Base-by-base conservation (phyloP, 2,329 filamentous ascomycete genomes). In the Calycina herbarum region DNA sequence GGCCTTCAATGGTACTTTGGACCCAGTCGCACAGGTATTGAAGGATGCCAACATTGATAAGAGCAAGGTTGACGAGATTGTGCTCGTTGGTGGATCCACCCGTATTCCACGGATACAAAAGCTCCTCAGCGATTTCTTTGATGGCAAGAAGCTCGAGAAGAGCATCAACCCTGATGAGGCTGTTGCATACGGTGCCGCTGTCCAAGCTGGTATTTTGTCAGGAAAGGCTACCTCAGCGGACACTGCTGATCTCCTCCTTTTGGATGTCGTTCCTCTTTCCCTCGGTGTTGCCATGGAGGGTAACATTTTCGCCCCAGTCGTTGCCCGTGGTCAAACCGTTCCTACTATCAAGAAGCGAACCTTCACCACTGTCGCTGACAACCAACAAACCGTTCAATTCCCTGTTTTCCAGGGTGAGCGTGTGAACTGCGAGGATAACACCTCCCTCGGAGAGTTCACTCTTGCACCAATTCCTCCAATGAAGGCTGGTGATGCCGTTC, bases 61-160 rank as follows among this genome's bases (percentile, higher is more conserved):
- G 91, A 86, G 81, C 81, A 90, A 88, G 78, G 94, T 99, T 76
- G 93, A 98, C 79, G 95, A 99, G 87, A 97, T 99, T 73, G 95
- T 99, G 76, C 91, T 99, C 77, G 95, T 99, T 78, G 95, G 95
- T 89, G 95, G 95, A 76, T 97, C 94, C 71, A 99, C 95, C 77
- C 95, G 95, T 93, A 99, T 99, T 76, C 95, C 95, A 78, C 89
- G 90, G 80, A 96, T 99, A 81, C 95, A 99, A 90, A 98, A 98
- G 89, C 91, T 99, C 73, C 89, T 99, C 73, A 94, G 90, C 84
- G 95, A 99, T 83, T 97, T 94, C 88, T 99, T 99, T 85, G 92
- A 96, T 80, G 94, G 94, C 83, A 99, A 99, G 93, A 97, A 99
- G 91, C 92, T 97, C 73, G 94, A 98, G 89, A 98, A 97, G 87